A percentile compares a stretch with the other conserved stretches of the same genome.
Conservation (phyloP, 1,284 basidiomycete genomes). For the Cryptococcus sp. region DNA sequence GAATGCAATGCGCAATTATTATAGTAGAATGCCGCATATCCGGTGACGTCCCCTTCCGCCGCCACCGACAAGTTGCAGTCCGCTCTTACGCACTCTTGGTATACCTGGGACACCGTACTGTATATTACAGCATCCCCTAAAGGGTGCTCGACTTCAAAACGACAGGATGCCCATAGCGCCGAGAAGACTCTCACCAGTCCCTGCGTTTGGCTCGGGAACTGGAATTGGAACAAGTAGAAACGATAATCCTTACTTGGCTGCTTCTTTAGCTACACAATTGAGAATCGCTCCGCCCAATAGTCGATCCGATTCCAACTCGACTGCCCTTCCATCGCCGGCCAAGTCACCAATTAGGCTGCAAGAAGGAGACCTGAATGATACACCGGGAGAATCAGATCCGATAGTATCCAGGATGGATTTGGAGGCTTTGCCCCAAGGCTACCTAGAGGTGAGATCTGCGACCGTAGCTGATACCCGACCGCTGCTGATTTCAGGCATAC, state of each 20-base stretch:
- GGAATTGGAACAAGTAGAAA: background rate
- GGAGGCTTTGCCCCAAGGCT: conserved; percentile 24
- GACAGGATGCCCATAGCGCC: too few species aligned
- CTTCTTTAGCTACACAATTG: background rate
- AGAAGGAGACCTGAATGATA: background rate
- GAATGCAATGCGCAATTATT: background rate
- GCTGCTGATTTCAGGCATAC: conserved; percentile 20
- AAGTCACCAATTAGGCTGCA: background rate
- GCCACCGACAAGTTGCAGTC: background rate
- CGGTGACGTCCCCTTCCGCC: background rate
- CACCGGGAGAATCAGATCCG: conserved; percentile 1
- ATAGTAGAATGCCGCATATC: background rate
- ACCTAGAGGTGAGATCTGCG: conserved; percentile 27
- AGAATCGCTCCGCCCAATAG: background rate
- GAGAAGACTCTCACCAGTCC: too few species aligned
- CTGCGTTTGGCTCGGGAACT: too few species aligned
- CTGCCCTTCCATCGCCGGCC: background rate
- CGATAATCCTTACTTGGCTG: background rate
- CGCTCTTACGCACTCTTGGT: background rate
- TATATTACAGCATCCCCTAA: background rate
- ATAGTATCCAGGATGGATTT: conserved; percentile 9
- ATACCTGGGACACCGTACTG: background rate
- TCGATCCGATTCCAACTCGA: background rate
- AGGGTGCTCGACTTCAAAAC: too few species aligned
- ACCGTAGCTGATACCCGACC: background rate